These are phyloP conservation scores for Verticillium nubilum DNA, from an alignment of 2,329 filamentous ascomycete genomes.

Conservation along the genomic window DNA sequence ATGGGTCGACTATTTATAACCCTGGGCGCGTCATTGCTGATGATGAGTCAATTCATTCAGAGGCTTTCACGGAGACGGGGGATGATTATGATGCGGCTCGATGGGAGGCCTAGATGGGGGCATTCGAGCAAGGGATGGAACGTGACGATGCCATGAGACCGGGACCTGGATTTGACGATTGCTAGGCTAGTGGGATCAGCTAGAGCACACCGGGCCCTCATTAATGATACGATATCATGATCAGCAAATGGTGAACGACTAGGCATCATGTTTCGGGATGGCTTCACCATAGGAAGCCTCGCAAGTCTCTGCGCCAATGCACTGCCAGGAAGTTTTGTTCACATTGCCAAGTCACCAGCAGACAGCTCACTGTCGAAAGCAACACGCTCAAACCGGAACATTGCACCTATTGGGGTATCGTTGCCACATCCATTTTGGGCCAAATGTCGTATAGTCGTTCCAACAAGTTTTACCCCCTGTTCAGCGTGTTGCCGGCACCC, in stretches of 20 bases:
- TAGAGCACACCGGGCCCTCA: no score
- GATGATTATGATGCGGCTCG: conserved; percentile 28
- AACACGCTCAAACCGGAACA: background rate
- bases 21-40: conserved; percentile 25
- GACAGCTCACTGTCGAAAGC: no score
- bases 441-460: background rate
- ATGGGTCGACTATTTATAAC: conserved; percentile 28
- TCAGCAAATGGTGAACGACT: no score
- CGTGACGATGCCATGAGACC: background rate
- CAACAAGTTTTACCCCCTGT: conserved; percentile 54
- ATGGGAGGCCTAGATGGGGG: conserved; percentile 19
- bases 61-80: conserved; percentile 25
- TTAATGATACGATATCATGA: no score
- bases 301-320: no score
- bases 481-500: conserved; percentile 76
- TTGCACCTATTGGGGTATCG: background rate
- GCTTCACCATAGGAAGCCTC: no score
- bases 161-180: background rate
- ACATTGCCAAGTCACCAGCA: no score
- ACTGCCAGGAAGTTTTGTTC: no score
- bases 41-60: conserved; percentile 25
- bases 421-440: background rate
- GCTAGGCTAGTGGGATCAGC: no score
- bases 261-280: no score
- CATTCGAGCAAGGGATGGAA: background rate